phyloP scores from a whole-genome alignment of 257 asterid genomes.

The Buddleja alternifolia region DNA sequence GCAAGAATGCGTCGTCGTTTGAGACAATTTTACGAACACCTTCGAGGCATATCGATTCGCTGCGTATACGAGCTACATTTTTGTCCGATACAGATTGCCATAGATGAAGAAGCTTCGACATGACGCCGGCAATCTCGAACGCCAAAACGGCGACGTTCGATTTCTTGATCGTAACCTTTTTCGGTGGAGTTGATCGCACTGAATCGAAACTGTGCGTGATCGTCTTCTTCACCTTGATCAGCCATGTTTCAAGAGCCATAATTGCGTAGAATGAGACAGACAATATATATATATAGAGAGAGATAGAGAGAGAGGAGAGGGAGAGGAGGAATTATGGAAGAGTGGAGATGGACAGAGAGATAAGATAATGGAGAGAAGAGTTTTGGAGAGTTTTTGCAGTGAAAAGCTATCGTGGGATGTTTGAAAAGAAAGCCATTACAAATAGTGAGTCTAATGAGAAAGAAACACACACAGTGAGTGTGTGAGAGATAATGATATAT shows the following conservation, averaged over 20 bases:
- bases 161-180: constrained; percentile 47
- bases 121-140: constrained; percentile 77
- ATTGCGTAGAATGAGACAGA: too few relatives aligned
- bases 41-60: constrained; percentile 64
- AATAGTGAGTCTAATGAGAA: constrained; percentile 26
- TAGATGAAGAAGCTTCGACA: constrained; percentile 88
- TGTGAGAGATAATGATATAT: constrained; percentile 21
- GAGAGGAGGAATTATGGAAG: constrained; percentile 45
- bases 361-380: constrained; percentile 49
- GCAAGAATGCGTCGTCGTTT: constrained; percentile 69
- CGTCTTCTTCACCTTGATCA: constrained; percentile 64
- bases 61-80: constrained; percentile 53
- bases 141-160: constrained; percentile 78
- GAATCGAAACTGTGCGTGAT: constrained; percentile 57
- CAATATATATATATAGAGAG: too few relatives aligned
- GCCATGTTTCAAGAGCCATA: constrained; percentile 74
- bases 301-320: too few relatives aligned
- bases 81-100: constrained; percentile 81
- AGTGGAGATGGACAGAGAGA: constrained; percentile 44
- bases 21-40: constrained; percentile 94
- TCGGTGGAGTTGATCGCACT: constrained; percentile 44
- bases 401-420: constrained; percentile 65
- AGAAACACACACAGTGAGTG: constrained; percentile 6
- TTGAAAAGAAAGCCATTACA: constrained; percentile 43
- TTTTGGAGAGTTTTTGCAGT: constrained; percentile 28